Evolutionary conservation across 129 eudicot species (phyloP), one percentile per base, ranked within the genome.

Genomic region (Kitagawia praeruptora): DNA sequence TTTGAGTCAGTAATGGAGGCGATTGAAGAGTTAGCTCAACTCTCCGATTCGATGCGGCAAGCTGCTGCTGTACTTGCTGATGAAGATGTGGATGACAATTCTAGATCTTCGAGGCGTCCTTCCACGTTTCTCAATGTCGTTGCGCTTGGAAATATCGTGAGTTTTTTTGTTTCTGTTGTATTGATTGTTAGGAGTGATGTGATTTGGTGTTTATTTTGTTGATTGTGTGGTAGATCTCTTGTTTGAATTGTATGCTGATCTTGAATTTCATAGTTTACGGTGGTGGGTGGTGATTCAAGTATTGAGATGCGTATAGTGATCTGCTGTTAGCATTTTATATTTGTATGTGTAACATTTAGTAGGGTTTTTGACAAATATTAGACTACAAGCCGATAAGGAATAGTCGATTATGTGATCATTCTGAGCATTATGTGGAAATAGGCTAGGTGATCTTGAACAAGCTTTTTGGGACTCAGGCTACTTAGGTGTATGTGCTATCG

Each of bases 31-130:
- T 85, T 95, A 84, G 61, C 87, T 38, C 89, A 92, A 82, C 96
- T 95, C 47, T 87, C 94, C 8, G 96, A 95, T 84, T 85, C 99
- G 91, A 95, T 95, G 99, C 88, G 94, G 82, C 99, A 95, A 83
- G 99, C 99, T 44, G 81, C 99, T 45, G 91, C 96, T 66, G 76
- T 95, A 87, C 92, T 95, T 6, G 94, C 92, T 74, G 99, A 95
- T 70, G 99, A 95, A 67, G 99, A 95, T 88, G 84, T 95, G 12
- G 97, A 92, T 11, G 98, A 92, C 23, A 89, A 81, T 78, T 75
- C 89, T 1, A 47, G 87, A 39, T 75, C 95, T 7, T 87, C 96
- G 6, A 87, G 53, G 69, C 96, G 99, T 42, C 78, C 88, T 34
- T 85, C 97, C 13, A 90, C 97, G 51, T 95, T 92, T 75, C 92